Base-by-base conservation (phyloP, 352 stramenopile species). In the Pythium volutum region DNA sequence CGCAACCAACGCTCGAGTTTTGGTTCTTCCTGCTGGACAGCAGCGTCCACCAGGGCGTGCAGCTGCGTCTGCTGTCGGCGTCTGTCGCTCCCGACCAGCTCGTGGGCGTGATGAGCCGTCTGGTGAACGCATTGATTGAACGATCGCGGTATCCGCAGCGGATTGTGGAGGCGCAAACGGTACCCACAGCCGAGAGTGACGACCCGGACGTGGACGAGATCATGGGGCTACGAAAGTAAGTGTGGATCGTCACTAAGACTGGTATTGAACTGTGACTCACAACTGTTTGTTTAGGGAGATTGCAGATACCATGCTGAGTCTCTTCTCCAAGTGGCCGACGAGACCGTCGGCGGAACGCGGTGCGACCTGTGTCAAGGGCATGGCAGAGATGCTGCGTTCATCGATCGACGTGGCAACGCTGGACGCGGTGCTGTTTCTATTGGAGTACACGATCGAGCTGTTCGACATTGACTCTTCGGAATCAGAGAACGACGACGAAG, bases 11-110 rank as follows among this genome's bases (percentile, higher is more conserved):
- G 27, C 71, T 95, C 29, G 85, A 95, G 64, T 89, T 95, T 29
- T 95, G 85, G 85, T 95, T 91, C 69, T 91, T 91, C 50, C 77
- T 95, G n/a, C 71, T 95, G 11, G 85, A 95, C 54, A 69, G 76
- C n/a, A 74, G 66, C 46, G 60, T 70, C 4, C 69, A 84, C 49
- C 74, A 74, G 38, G 77, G 79, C 16, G 59, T 70, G 14, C 76
- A 78, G 42, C 74, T 67, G 54, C 61, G 77, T 20, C 49, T 86
- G 33, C 55, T 92, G 27, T 73, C 69, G 3, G 46, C 29, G 1
- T 36, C 67, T 0, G 63, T 71, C 26, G 11, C 74, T 4, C 64
- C 74, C 8, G 59, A 77, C 3, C 65, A 81, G 27, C 68, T 88
- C 9, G 34, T 83, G 6, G 64, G 58, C 16, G 62, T 91, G 16